Base-by-base conservation (phyloP, 163 green algal genomes). In the Scenedesmus sp. region DNA sequence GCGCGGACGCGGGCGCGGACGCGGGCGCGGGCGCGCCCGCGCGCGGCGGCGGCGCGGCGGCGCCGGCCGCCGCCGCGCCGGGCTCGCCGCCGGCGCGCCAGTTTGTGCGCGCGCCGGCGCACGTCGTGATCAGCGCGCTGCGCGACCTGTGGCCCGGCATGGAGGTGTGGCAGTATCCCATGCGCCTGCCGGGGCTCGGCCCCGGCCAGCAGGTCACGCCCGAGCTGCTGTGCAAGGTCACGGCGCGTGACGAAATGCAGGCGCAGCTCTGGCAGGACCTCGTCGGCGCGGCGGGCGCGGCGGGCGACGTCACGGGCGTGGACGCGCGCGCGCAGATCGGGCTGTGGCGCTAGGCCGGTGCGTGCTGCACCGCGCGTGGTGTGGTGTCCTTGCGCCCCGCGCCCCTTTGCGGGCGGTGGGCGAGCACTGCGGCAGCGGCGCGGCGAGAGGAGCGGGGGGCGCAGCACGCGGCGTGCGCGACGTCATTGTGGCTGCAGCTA, bases 111-210 rank as follows among this genome's bases (percentile, higher is more conserved):
- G 71, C 71, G 4, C 33, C 71, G 17, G 71, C 58, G 28, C 71
- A 80, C 22, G 71, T 80, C 11, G 71, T 80, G 3, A 63, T 80
- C 44, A 62, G 71, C 47, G 71, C 71, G 0, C 47, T 80, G 29
- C 26, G 56, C 20, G 47, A 80, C 29, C n/a, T 80, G 44, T 80
- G 71, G 71, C 71, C 71, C 18, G 26, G 20, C 3, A 33, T 72
- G 10, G 71, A 80, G 58, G 71, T 80, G 34, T 80, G 71, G 71
- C 71, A 80, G 34, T 80, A 80, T 28, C 58, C 58, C 15, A 63
- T 80, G 71, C 66, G 47, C 34, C n/a, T 42, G 28, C 69, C 69
- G n/a, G 67, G 67, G 18, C 20, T 76, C 67, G 53, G 51, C 67
- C 64, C 31, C 51, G 64, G 69, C 53, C 53, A 60, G 34, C 69